Percentiles rank a stretch among this genome's conserved stretches.
Conservation (phyloP, 768 basidiomycete species). For the Phylloporus arenicola region DNA sequence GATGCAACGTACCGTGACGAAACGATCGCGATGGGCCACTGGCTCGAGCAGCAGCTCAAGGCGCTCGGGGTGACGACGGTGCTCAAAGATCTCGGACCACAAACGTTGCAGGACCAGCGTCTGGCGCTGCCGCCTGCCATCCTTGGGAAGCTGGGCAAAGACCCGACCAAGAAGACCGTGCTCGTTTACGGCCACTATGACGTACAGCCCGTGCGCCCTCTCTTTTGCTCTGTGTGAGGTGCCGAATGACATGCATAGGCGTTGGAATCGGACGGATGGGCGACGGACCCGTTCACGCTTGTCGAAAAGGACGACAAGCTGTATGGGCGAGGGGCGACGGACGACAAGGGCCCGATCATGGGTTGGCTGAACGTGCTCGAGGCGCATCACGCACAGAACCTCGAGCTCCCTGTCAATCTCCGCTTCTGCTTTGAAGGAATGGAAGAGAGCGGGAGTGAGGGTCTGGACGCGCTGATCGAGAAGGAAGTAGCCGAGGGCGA, state of each 20-base stretch:
- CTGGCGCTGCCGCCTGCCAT: slow-evolving; percentile 78
- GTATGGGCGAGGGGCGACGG: slow-evolving; percentile 81
- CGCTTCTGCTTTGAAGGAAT: slow-evolving; percentile 94
- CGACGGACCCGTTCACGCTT: slow-evolving; percentile 78
- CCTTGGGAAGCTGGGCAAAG: slow-evolving; percentile 75
- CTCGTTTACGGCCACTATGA: slow-evolving; percentile 94
- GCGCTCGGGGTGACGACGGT: slow-evolving; percentile 75
- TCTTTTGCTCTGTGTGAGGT: neutral
- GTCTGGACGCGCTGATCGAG: slow-evolving; percentile 81
- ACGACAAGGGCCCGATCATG: slow-evolving; percentile 87
- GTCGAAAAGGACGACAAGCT: slow-evolving; percentile 52
- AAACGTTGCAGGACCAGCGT: slow-evolving; percentile 64
- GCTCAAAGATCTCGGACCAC: slow-evolving; percentile 71
- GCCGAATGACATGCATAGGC: slow-evolving; percentile 22
- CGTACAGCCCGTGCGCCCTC: slow-evolving; percentile 72
- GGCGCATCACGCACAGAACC: slow-evolving; percentile 62
- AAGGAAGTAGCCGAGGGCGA: slow-evolving; percentile 63
- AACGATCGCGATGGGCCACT: slow-evolving; percentile 82
- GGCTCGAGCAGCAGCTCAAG: slow-evolving; percentile 68
- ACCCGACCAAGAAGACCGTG: slow-evolving; percentile 89
- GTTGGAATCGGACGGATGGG: slow-evolving; percentile 71
- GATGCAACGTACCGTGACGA: slow-evolving; percentile 68
- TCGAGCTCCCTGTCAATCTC: slow-evolving; percentile 82
- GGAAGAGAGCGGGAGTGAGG: slow-evolving; percentile 93
- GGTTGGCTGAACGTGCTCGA: slow-evolving; percentile 89